phyloP scores from a whole-genome alignment of 176 grass and related monocot species.

The Elymus sibiricus region DNA sequence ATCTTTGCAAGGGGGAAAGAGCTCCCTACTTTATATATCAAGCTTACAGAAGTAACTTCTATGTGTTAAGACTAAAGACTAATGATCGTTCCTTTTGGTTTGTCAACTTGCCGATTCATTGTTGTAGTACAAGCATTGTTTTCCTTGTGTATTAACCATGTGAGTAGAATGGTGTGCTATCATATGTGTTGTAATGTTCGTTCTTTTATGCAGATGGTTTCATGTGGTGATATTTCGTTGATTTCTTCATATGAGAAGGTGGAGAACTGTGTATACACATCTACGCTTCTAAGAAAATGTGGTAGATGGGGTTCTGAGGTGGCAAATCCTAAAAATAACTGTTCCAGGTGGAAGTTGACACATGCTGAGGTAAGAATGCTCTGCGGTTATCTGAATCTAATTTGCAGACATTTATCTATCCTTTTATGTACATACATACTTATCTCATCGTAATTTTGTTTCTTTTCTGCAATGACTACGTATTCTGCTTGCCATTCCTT shows the following conservation, averaged over 20 bases:
- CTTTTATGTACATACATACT: background rate
- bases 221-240: slow-evolving; percentile 78
- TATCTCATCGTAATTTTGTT: background rate
- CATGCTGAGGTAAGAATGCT: slow-evolving; percentile 67
- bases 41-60: background rate
- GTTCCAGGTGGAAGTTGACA: slow-evolving; percentile 69
- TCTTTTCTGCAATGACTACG: background rate
- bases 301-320: slow-evolving; percentile 42
- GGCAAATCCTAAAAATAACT: slow-evolving; percentile 32
- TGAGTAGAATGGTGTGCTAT: background rate
- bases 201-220: slow-evolving; percentile 58
- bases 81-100: background rate
- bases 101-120: background rate
- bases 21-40: background rate
- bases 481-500: slow-evolving; percentile 6
- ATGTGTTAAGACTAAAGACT: background rate
- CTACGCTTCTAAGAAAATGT: slow-evolving; percentile 72
- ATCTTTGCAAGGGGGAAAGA: background rate
- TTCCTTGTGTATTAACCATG: background rate
- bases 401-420: background rate
- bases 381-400: background rate
- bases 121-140: background rate
- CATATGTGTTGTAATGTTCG: background rate
- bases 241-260: slow-evolving; percentile 98
- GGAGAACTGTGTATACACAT: slow-evolving; percentile 92